Percentiles rank a stretch among this genome's conserved stretches.
phyloP scores from a whole-genome alignment of 306 rosid species.

The Malus sieversii region DNA sequence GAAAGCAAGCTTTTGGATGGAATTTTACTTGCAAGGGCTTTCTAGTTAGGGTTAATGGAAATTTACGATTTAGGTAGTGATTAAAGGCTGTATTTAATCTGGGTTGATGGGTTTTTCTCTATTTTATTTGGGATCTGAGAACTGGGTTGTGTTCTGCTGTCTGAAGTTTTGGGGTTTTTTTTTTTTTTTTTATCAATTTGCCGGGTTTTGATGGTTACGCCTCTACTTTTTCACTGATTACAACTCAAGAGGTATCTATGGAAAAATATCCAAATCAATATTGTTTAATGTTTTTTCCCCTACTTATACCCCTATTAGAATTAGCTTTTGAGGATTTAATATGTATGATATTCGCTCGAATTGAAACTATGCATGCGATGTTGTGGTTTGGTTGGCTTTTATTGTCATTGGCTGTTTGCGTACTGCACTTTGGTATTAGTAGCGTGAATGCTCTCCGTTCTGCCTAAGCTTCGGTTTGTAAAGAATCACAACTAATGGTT shows the following conservation, averaged over 20 bases:
- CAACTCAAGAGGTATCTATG: background rate
- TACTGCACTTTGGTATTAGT: background rate
- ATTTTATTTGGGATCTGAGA: slow-evolving; percentile 1
- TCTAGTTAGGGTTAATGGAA: background rate
- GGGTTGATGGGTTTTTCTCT: background rate
- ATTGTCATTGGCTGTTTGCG: background rate
- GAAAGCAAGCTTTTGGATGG: background rate
- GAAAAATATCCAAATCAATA: background rate
- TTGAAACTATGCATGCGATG: background rate
- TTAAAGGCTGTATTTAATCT: background rate
- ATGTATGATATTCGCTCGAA: background rate
- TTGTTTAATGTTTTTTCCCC: background rate
- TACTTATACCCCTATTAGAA: background rate
- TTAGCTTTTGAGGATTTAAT: background rate
- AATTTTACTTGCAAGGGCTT: background rate
- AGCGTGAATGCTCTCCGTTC: too few relatives aligned
- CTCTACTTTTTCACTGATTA: background rate
- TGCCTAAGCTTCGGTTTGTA: background rate
- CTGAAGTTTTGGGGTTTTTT: background rate
- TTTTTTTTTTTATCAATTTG: background rate
- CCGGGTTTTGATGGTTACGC: background rate
- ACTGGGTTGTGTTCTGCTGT: background rate
- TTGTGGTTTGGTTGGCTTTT: background rate
- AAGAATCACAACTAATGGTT: background rate
- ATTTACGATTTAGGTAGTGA: slow-evolving; percentile 10